phyloP scores from a whole-genome alignment of 2,329 filamentous ascomycete genomes.

The Fusarium penzigii region DNA sequence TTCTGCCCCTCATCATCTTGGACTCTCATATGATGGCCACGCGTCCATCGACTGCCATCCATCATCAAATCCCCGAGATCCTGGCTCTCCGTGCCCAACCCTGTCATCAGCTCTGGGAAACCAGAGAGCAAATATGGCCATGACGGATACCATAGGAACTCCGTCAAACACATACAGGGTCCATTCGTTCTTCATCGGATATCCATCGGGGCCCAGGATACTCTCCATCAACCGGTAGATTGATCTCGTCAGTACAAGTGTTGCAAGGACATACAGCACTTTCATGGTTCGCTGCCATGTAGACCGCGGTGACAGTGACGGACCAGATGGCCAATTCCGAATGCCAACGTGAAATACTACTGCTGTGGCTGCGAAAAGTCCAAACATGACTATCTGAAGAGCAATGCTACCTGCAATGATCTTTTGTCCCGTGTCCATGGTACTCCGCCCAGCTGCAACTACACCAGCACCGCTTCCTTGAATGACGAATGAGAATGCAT shows the following conservation, averaged over 20 bases:
- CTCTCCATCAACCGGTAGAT: constrained; percentile 53
- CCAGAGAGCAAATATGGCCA: constrained; percentile 21
- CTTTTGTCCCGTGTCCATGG: constrained; percentile 43
- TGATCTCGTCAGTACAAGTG: constrained; percentile 45
- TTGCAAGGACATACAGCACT: constrained; percentile 40
- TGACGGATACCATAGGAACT: constrained; percentile 22
- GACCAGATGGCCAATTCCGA: constrained; percentile 16
- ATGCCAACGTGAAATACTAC: constrained; percentile 49
- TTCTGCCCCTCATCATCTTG: neutral
- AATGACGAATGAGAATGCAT: constrained; percentile 53
- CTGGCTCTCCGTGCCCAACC: neutral
- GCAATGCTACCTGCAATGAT: constrained; percentile 58
- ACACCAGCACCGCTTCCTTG: constrained; percentile 46
- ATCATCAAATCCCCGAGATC: constrained; percentile 1
- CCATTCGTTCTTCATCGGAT: constrained; percentile 42
- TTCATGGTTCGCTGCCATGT: constrained; percentile 38
- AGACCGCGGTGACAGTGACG: constrained; percentile 13
- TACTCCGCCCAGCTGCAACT: constrained; percentile 26
- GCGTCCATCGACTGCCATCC: constrained; percentile 9
- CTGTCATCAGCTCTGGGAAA: constrained; percentile 16
- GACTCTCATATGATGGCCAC: constrained; percentile 5
- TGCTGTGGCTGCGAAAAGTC: constrained; percentile 52
- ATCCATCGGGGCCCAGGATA: constrained; percentile 41
- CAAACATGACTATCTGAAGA: constrained; percentile 59
- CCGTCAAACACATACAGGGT: constrained; percentile 46